phyloP scores from a whole-genome alignment of 441 rosid species.

The Raphanus hybrid region DNA sequence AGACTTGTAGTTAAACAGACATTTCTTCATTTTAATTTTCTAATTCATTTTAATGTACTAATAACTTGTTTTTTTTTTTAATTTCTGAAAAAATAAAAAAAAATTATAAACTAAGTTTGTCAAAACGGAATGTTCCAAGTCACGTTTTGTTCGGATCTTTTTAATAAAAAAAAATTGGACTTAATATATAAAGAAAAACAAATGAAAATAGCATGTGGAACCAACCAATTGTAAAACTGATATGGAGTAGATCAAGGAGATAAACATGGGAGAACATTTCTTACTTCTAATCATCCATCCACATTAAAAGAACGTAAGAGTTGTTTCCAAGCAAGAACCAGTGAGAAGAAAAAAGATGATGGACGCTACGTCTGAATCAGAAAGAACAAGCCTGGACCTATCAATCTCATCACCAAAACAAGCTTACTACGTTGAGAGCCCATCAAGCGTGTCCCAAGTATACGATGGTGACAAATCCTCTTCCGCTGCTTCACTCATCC shows the following conservation, averaged over 20 bases:
- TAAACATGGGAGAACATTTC: slow-evolving; percentile 24
- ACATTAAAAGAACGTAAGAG: slow-evolving; percentile 3
- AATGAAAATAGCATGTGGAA: background rate
- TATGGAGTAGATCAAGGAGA: slow-evolving; percentile 22
- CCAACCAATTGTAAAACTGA: slow-evolving; percentile 16
- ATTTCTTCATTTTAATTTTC: slow-evolving; percentile 1
- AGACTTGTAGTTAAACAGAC: slow-evolving; percentile 46
- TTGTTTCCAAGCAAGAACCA: background rate
- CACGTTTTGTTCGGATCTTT: slow-evolving; percentile 15
- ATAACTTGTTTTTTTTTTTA: background rate
- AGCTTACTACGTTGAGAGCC: slow-evolving; percentile 92
- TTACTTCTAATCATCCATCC: slow-evolving; percentile 10
- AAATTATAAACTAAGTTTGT: background rate
- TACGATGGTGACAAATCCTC: slow-evolving; percentile 83
- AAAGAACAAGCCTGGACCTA: slow-evolving; percentile 79
- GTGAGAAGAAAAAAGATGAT: slow-evolving; percentile 23
- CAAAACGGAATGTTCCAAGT: slow-evolving; percentile 24
- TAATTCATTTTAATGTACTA: background rate
- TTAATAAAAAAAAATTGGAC: background rate
- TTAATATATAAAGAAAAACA: background rate
- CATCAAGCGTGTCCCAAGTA: slow-evolving; percentile 79
- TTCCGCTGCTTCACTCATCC: slow-evolving; percentile 86
- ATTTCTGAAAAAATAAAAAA: background rate
- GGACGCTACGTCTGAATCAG: slow-evolving; percentile 87
- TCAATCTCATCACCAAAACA: slow-evolving; percentile 87